phyloP scores from a whole-genome alignment of 208 protist genomes.

The Crithidia thermophila region DNA sequence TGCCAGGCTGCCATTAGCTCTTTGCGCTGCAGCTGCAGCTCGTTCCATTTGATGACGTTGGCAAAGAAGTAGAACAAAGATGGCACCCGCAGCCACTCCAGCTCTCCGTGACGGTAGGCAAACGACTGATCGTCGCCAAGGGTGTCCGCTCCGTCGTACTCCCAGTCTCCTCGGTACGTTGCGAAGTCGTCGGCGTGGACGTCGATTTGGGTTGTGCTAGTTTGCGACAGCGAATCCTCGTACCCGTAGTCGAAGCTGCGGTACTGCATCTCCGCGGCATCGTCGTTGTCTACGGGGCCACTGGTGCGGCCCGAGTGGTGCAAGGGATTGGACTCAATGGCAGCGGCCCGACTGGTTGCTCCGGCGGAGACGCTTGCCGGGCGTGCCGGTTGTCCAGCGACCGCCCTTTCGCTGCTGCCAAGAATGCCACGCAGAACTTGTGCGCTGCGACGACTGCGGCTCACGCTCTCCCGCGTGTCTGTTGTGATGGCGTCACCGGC shows the following conservation, averaged over 20 bases:
- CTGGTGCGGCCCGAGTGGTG: constrained; percentile 1
- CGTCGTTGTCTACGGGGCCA: background rate
- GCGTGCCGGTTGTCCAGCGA: background rate
- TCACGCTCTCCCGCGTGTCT: constrained; percentile 17
- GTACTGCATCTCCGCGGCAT: background rate
- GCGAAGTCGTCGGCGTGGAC: constrained; percentile 1
- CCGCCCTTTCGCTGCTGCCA: background rate
- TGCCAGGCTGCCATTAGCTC: constrained; percentile 3
- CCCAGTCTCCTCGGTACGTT: background rate
- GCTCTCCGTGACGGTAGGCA: constrained; percentile 10
- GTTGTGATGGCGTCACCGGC: constrained; percentile 8
- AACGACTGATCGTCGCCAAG: constrained; percentile 15
- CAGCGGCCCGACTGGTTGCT: background rate
- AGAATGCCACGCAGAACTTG: constrained; percentile 20
- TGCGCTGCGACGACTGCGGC: constrained; percentile 9
- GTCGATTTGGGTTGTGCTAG: background rate
- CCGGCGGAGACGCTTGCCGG: background rate
- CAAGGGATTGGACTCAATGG: constrained; percentile 11
- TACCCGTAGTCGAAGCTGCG: constrained; percentile 6
- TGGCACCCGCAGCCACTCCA: constrained; percentile 65
- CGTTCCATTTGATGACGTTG: constrained; percentile 65
- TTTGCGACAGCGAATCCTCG: constrained; percentile 2
- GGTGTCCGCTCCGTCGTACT: background rate
- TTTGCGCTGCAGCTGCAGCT: constrained; percentile 37
- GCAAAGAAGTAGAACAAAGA: constrained; percentile 70